These are phyloP conservation scores for Penicillium ucsense DNA, from an alignment of 495 filamentous ascomycete genomes.

Conservation along the genomic window DNA sequence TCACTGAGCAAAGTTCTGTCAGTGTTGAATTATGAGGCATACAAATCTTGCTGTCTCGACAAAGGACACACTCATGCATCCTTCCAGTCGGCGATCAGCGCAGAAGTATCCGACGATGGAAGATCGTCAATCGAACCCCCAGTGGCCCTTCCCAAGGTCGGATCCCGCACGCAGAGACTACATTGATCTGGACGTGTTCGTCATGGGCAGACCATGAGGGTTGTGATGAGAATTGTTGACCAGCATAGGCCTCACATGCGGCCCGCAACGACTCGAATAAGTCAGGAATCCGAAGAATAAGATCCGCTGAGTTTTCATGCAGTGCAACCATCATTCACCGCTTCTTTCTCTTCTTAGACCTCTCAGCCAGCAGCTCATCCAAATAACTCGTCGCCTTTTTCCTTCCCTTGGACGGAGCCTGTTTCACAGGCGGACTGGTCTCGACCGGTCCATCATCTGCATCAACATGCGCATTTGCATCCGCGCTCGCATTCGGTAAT, in stretches of 20 bases:
- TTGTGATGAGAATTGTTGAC: too few relatives aligned
- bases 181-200: too few relatives aligned
- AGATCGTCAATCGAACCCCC: too few relatives aligned
- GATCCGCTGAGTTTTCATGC: background rate
- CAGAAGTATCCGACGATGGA: too few relatives aligned
- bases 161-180: too few relatives aligned
- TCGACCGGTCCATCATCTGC: slow-evolving; percentile 1
- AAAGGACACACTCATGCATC: too few relatives aligned
- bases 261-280: background rate
- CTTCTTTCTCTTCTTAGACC: slow-evolving; percentile 45
- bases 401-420: slow-evolving; percentile 17
- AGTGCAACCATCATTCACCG: slow-evolving; percentile 25
- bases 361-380: slow-evolving; percentile 41
- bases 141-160: too few relatives aligned
- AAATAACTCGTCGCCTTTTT: slow-evolving; percentile 39
- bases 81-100: too few relatives aligned
- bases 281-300: background rate
- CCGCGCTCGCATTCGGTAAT: background rate
- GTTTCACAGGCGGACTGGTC: slow-evolving; percentile 6
- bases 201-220: too few relatives aligned
- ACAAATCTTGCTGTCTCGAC: too few relatives aligned
- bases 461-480: background rate
- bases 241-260: background rate
- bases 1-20: background rate
- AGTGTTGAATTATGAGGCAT: background rate